Conservation (phyloP, 306 rosid species). For the Prunus mongolica region DNA sequence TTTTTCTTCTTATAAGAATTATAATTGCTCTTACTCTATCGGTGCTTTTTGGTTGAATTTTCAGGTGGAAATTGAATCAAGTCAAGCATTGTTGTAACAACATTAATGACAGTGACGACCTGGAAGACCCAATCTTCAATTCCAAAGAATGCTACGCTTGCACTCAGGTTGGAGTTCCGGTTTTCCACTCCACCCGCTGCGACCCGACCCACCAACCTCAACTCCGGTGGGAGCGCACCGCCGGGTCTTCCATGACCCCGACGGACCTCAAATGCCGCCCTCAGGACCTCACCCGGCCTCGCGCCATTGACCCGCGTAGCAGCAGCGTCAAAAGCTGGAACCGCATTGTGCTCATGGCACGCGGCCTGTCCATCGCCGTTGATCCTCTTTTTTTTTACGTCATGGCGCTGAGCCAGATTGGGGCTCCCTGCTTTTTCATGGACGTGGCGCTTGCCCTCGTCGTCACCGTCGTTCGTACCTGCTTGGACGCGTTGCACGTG, state of each 20-base stretch:
- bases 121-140: neutral
- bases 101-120: neutral
- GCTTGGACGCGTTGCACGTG: constrained; percentile 29
- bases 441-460: constrained; percentile 21
- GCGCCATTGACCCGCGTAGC: constrained; percentile 29
- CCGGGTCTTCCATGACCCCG: constrained; percentile 19
- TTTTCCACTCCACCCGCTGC: constrained; percentile 30
- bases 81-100: neutral
- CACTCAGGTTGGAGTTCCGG: constrained; percentile 27
- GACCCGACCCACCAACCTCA: constrained; percentile 9
- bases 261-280: neutral
- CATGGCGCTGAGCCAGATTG: constrained; percentile 13
- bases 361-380: constrained; percentile 27
- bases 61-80: constrained; percentile 6
- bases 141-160: constrained; percentile 29
- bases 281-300: neutral
- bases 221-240: constrained; percentile 19
- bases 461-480: constrained; percentile 22
- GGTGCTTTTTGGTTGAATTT: neutral
- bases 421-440: constrained; percentile 29
- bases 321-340: constrained; percentile 31
- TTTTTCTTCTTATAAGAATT: neutral
- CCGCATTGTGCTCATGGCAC: constrained; percentile 29
- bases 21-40: neutral
- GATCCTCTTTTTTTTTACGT: constrained; percentile 40